These are phyloP conservation scores for Yamadazyma sp. DNA, from an alignment of 1,139 yeast species.

Conservation along the genomic window DNA sequence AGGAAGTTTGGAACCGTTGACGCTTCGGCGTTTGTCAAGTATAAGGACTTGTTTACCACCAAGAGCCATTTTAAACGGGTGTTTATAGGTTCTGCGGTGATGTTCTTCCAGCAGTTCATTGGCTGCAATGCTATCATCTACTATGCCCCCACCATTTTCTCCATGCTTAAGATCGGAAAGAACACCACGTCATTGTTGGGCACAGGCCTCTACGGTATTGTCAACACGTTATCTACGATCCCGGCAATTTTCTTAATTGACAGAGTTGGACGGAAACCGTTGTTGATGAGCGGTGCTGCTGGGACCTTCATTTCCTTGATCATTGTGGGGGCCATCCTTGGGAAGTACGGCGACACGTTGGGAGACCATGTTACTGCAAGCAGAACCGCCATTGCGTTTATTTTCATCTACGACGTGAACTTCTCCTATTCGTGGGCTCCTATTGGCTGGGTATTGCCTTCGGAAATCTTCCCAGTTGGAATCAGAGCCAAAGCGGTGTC, in stretches of 20 bases:
- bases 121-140: slow-evolving; percentile 75
- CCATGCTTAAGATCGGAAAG: slow-evolving; percentile 17
- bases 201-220: slow-evolving; percentile 58
- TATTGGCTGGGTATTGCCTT: slow-evolving; percentile 44
- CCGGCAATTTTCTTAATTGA: slow-evolving; percentile 38
- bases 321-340: slow-evolving; percentile 54
- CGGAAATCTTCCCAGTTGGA: slow-evolving; percentile 34
- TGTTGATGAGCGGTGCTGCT: slow-evolving; percentile 47
- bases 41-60: slow-evolving; percentile 17
- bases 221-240: slow-evolving; percentile 53
- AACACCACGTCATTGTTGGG: slow-evolving; percentile 22
- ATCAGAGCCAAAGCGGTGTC: slow-evolving; percentile 29
- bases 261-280: slow-evolving; percentile 44
- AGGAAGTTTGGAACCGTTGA: slow-evolving; percentile 15
- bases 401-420: slow-evolving; percentile 32
- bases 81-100: slow-evolving; percentile 60
- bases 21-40: slow-evolving; percentile 15
- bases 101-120: slow-evolving; percentile 67
- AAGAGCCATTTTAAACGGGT: slow-evolving; percentile 37
- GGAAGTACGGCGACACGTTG: slow-evolving; percentile 30
- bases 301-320: slow-evolving; percentile 26
- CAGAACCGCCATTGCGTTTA: slow-evolving; percentile 47
- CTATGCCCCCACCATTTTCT: slow-evolving; percentile 46
- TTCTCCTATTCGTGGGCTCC: slow-evolving; percentile 35
- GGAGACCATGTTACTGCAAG: slow-evolving; percentile 21